Evolutionary conservation across 257 asterid species (phyloP).

Genomic region (Schizonepeta tenuifolia): DNA sequence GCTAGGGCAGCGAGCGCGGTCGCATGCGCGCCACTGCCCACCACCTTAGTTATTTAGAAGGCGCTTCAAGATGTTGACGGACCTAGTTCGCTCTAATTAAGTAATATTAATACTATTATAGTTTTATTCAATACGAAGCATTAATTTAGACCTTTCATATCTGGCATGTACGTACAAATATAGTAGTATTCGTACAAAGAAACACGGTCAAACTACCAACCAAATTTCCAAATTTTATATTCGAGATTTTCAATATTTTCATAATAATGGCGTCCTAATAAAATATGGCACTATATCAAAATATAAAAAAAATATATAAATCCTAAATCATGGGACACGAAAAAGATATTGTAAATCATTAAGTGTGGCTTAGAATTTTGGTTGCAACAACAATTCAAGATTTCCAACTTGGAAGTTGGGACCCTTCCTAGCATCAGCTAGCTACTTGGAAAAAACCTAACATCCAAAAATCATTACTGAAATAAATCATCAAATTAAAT

Average conservation of each 20-base stretch:
- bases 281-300: neutral
- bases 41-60: too few species aligned
- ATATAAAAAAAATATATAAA: neutral
- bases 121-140: too few species aligned
- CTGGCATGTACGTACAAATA: neutral
- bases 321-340: neutral
- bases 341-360: neutral
- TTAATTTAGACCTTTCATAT: neutral
- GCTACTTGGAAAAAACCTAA: neutral
- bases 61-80: too few species aligned
- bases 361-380: constrained; percentile 26
- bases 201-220: neutral
- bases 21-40: too few species aligned
- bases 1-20: too few species aligned
- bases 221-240: neutral
- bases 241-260: neutral
- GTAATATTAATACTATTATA: too few species aligned
- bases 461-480: neutral
- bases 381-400: constrained; percentile 16
- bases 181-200: neutral
- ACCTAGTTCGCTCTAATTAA: too few species aligned
- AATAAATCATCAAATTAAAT: neutral
- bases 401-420: constrained; percentile 8
- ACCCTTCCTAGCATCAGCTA: constrained; percentile 12
- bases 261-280: neutral